Base-by-base conservation (phyloP, 148 eudicot genomes). In the Camellia japonica region DNA sequence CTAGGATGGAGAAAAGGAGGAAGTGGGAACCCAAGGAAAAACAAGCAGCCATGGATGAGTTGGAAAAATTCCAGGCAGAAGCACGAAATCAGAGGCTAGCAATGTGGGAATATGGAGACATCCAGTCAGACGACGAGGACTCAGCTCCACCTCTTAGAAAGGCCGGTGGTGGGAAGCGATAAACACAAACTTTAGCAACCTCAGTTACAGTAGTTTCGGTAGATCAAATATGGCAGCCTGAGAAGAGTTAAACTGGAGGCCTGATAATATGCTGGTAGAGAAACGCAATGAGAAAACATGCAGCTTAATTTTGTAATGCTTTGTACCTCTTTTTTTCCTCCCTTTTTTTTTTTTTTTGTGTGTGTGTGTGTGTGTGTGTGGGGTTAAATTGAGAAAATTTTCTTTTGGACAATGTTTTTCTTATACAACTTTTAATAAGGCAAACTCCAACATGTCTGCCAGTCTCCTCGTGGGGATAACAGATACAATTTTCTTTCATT, bases 61-160 rank as follows among this genome's bases (percentile, higher is more conserved):
- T 95, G 81, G 93, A 93, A 74, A 83, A 90, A 76, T 86, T 74
- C 85, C 92, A 95, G 82, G 83, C 85, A 10, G 94, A 90, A 84
- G 98, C 98, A 0, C 91, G 87, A 30, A 74, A 59, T 42, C 74
- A 84, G 80, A 91, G 93, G 20, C 83, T 80, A 9, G 97, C 89
- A 13, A 95, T 95, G 91, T 95, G 98, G 97, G 89, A 92, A 73
- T 90, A 93, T 19, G 98, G 97, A 23, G 93, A 93, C 74, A 83
- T 92, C 71, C 87, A 88, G 82, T 95, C 97, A 0, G 97, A 95
- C 62, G 99, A 95, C 18, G 99, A 95, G 89, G 95, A 93, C 20
- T 58, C 80, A 2, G 92, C 58, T 52, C 92, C 91, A 1, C 89
- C 97, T 10, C 75, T 63, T 2, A 90, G 91, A 83, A 93, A 89